These are phyloP conservation scores for Neonectria hederae DNA, from an alignment of 2,329 filamentous ascomycete genomes.

Conservation along the genomic window DNA sequence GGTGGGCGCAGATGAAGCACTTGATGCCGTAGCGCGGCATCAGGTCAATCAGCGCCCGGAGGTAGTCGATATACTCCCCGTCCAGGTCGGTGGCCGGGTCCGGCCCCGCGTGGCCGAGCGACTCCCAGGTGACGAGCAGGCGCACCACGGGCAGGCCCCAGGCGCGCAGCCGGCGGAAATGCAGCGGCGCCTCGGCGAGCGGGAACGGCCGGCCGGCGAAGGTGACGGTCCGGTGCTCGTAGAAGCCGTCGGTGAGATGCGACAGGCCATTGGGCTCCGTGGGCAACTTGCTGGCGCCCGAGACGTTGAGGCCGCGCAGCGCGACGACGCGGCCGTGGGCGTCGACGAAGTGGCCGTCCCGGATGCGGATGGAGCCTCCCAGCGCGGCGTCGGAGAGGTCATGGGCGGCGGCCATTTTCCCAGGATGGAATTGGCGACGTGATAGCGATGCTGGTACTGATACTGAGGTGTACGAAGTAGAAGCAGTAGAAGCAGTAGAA, in stretches of 20 bases:
- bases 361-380: constrained; percentile 44
- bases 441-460: too few relatives aligned
- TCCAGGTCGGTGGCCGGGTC: constrained; percentile 47
- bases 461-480: background rate
- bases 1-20: constrained; percentile 55
- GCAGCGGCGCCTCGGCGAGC: constrained; percentile 50
- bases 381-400: constrained; percentile 49
- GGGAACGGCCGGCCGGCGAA: constrained; percentile 52
- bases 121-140: constrained; percentile 55
- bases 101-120: constrained; percentile 48
- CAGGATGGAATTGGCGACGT: background rate
- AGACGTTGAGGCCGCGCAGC: constrained; percentile 54
- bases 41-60: constrained; percentile 48
- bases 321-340: constrained; percentile 49
- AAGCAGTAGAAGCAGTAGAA: background rate
- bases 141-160: constrained; percentile 53
- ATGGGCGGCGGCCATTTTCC: constrained; percentile 44
- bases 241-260: constrained; percentile 53
- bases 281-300: constrained; percentile 53
- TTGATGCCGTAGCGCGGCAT: constrained; percentile 52
- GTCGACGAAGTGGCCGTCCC: constrained; percentile 47
- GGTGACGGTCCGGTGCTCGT: constrained; percentile 49
- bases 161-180: constrained; percentile 49
- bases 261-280: constrained; percentile 49
- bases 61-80: constrained; percentile 51